A percentile compares a stretch with the other conserved stretches of the same genome.
phyloP scores from a whole-genome alignment of 1,139 yeast species.

The Saccharomycopsis crataegensis region DNA sequence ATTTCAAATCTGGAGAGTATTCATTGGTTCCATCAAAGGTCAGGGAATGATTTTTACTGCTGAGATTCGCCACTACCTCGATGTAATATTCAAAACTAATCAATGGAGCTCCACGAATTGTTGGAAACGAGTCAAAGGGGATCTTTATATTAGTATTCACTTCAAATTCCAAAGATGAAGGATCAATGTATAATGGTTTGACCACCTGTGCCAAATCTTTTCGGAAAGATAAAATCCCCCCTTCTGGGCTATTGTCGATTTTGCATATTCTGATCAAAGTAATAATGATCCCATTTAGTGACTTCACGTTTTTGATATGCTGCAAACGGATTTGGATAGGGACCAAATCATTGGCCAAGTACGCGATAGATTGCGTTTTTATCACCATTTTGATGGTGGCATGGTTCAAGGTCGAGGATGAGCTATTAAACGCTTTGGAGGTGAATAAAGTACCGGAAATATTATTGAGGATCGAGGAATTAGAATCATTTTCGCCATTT shows the following conservation, averaged over 20 bases:
- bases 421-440: constrained; percentile 1
- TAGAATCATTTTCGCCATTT: constrained; percentile 21
- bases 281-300: constrained; percentile 68
- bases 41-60: constrained; percentile 22
- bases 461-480: constrained; percentile 14
- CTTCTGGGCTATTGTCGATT: constrained; percentile 35
- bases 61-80: constrained; percentile 71
- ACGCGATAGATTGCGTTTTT: constrained; percentile 62
- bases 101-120: constrained; percentile 64
- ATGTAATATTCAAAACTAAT: constrained; percentile 80
- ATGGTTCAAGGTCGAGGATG: constrained; percentile 20
- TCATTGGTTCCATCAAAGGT: background rate
- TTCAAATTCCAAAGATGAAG: constrained; percentile 48
- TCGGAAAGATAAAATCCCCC: constrained; percentile 67
- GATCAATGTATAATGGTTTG: constrained; percentile 74
- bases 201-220: constrained; percentile 77
- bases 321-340: constrained; percentile 61
- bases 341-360: constrained; percentile 66
- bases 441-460: constrained; percentile 11
- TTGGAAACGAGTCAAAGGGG: constrained; percentile 83
- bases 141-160: constrained; percentile 59
- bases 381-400: constrained; percentile 45
- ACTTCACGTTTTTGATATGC: constrained; percentile 66
- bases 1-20: background rate
- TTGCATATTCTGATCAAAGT: constrained; percentile 79